These are phyloP conservation scores for Phytophthora litchii DNA, from an alignment of 352 stramenopile species.

Conservation along the genomic window DNA sequence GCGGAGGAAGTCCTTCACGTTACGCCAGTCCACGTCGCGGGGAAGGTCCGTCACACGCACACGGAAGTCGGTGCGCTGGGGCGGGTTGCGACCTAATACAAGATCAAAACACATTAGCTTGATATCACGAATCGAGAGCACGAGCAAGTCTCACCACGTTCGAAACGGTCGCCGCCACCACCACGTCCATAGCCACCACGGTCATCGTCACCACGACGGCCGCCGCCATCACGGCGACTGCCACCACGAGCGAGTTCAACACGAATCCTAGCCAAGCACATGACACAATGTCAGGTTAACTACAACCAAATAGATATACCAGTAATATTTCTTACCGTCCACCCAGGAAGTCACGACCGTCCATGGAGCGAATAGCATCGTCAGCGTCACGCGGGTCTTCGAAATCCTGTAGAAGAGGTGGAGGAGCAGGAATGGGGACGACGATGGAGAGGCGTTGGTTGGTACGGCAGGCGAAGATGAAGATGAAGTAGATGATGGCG, in stretches of 20 bases:
- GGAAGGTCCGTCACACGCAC: slow-evolving; percentile 82
- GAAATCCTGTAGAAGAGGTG: slow-evolving; percentile 83
- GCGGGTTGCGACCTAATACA: slow-evolving; percentile 63
- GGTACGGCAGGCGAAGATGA: slow-evolving; percentile 37
- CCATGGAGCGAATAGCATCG: slow-evolving; percentile 87
- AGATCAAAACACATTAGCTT: not conserved
- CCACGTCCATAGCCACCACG: slow-evolving; percentile 36
- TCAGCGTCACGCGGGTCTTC: slow-evolving; percentile 89
- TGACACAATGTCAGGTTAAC: not conserved
- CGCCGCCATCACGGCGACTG: slow-evolving; percentile 59
- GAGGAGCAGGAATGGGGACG: slow-evolving; percentile 53
- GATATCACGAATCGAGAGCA: too few species aligned
- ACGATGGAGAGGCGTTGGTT: slow-evolving; percentile 61
- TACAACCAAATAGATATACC: too few species aligned
- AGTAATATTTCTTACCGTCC: slow-evolving; percentile 53
- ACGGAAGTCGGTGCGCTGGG: slow-evolving; percentile 76
- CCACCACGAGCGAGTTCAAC: slow-evolving; percentile 83
- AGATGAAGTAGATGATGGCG: slow-evolving; percentile 15
- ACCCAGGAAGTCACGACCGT: slow-evolving; percentile 85
- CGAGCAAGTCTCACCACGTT: slow-evolving; percentile 64
- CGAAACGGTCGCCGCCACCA: slow-evolving; percentile 55
- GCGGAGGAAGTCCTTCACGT: slow-evolving; percentile 89
- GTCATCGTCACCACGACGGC: slow-evolving; percentile 42
- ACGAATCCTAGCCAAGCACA: slow-evolving; percentile 56
- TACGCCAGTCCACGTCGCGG: slow-evolving; percentile 81